These are phyloP conservation scores for Aspergillus melleus DNA, from an alignment of 2,329 filamentous ascomycete species.

Conservation along the genomic window DNA sequence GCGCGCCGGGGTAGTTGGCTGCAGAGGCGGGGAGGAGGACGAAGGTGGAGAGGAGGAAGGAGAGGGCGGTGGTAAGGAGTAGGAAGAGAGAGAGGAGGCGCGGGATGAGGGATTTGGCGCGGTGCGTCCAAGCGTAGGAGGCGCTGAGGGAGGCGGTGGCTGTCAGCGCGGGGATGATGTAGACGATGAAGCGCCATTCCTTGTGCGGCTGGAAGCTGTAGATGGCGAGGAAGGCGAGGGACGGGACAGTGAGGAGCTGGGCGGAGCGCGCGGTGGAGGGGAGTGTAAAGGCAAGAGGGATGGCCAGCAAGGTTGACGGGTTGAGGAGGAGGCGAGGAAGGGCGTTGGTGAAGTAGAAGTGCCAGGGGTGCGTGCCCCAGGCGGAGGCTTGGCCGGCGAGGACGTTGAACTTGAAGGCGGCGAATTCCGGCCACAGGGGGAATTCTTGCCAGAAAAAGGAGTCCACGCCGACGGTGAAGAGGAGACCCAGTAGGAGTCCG, in stretches of 20 bases:
- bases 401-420: conserved; percentile 88
- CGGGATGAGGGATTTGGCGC: conserved; percentile 62
- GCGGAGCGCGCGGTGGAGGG: conserved; percentile 53
- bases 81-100: conserved; percentile 56
- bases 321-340: conserved; percentile 83
- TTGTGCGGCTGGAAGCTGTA: conserved; percentile 95
- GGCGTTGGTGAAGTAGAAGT: conserved; percentile 81
- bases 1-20: conserved; percentile 90
- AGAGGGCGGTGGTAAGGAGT: conserved; percentile 59
- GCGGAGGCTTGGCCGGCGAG: conserved; percentile 76
- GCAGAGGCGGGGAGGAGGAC: conserved; percentile 80
- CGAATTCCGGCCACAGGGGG: conserved; percentile 84
- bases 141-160: conserved; percentile 73
- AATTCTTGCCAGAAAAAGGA: conserved; percentile 87
- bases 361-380: conserved; percentile 85
- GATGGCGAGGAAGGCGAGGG: conserved; percentile 69
- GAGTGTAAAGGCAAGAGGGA: conserved; percentile 51
- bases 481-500: conserved; percentile 66
- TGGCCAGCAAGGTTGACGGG: conserved; percentile 61
- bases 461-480: conserved; percentile 73
- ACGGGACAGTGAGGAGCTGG: conserved; percentile 59
- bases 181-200: conserved; percentile 93
- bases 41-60: conserved; percentile 61
- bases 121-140: conserved; percentile 66
- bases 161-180: conserved; percentile 78